These are phyloP conservation scores for Nicotiana tabacum DNA, from an alignment of 257 asterid genomes.

Conservation along the genomic window DNA sequence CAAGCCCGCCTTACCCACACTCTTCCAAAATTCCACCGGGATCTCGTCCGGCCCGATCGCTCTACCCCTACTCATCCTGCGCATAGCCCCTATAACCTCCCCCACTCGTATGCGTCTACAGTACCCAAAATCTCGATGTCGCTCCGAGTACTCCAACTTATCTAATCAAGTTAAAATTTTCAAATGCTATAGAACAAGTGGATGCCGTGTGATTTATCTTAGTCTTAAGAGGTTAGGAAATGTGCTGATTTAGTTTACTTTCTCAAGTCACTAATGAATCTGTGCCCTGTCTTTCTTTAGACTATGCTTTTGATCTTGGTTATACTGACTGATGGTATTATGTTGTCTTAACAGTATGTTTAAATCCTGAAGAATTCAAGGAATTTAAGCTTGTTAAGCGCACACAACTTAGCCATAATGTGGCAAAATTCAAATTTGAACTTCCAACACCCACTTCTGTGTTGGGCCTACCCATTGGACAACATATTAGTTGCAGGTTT, in stretches of 20 bases:
- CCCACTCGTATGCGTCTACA: no score
- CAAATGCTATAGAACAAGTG: not conserved
- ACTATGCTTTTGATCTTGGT: not conserved
- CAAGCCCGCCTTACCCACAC: no score
- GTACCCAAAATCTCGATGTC: no score
- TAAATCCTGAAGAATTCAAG: conserved; percentile 78
- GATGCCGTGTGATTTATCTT: not conserved
- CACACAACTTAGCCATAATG: conserved; percentile 85
- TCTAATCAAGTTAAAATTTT: not conserved
- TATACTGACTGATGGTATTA: not conserved
- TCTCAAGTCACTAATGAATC: not conserved
- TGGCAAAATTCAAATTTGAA: conserved; percentile 81
- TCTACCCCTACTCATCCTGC: no score
- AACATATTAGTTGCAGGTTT: conserved; percentile 96
- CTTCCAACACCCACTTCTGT: conserved; percentile 86
- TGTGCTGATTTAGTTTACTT: not conserved
- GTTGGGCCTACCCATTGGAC: conserved; percentile 97
- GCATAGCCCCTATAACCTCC: no score
- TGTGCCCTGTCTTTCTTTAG: not conserved
- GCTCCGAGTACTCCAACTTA: no score
- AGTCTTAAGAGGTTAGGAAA: not conserved
- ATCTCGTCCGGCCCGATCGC: no score
- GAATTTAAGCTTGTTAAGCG: conserved; percentile 89
- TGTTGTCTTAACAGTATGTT: conserved; percentile 48
- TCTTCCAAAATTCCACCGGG: no score